Base-by-base conservation (phyloP, 805 yeast species). In the Brettanomyces bruxellensis region DNA sequence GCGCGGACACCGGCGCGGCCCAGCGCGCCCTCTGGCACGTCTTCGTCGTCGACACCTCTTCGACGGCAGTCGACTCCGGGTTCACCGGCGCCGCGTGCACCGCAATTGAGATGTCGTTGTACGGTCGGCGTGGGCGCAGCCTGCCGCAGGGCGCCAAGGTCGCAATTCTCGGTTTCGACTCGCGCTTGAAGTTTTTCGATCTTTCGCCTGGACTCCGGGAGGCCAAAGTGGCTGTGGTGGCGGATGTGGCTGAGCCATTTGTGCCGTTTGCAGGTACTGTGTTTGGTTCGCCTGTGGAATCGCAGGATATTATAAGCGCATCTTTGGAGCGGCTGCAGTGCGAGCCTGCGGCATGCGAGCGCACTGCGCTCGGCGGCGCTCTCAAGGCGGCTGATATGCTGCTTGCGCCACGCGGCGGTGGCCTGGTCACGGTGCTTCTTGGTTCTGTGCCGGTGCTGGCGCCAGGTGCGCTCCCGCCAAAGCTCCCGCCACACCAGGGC, bases 351-450 rank as follows among this genome's bases (percentile, higher is more conserved):
- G 55, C 65, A 4, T 59, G 59, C 32, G 64, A 80, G 0, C 90
- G 83, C 52, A 82, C 87, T 0, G 81, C 88, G 28, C 84, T 77
- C 58, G 95, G 96, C 0, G 77, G 86, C 3, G 96, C 95, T 0
- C 63, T 88, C 34, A 70, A 79, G 46, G 79, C 83, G 2, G 91
- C 95, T 0, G 66, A 72, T 54, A 58, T 76, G 45, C 81, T 88
- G 5, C 67, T 89, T 25, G 72, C 72, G 40, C 64, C 67, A 23
- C 73, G 72, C 34, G 95, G 93, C 7, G 93, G 93, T 50, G 99
- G 98, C 49, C 86, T 90, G 55, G 80, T 91, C 34, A 75, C 83
- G 23, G 74, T 86, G 0, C 62, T 85, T 4, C 65, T 90, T 38
- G 73, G 86, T 2, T 67, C 81, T 2, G 62, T 88, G 37, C 96